Conservation (phyloP, 129 eudicot genomes). For the Oenanthe sinensis region DNA sequence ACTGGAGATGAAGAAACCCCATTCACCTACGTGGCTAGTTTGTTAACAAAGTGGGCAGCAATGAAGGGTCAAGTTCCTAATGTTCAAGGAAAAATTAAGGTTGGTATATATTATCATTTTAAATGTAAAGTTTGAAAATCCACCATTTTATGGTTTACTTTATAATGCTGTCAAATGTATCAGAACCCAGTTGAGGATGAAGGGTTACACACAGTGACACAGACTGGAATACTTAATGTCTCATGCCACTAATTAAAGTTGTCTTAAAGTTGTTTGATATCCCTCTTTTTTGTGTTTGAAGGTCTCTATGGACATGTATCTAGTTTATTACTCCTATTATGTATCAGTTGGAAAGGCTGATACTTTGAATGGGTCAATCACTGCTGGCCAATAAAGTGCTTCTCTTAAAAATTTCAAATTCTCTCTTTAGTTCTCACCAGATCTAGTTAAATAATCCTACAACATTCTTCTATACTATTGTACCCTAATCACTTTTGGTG, state of each 20-base stretch:
- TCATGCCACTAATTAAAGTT: not conserved
- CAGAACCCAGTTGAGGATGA: not conserved
- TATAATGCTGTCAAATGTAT: not conserved
- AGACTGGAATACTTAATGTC: not conserved
- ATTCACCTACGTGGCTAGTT: conserved; percentile 65
- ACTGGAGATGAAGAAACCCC: conserved; percentile 47
- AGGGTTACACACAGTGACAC: not conserved
- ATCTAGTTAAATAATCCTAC: not conserved
- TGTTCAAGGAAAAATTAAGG: conserved; percentile 87
- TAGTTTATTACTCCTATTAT: not conserved
- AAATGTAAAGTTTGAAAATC: not conserved
- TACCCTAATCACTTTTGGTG: not conserved
- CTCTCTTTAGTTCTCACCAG: not conserved
- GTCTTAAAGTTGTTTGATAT: not conserved
- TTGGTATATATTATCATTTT: conserved; percentile 12
- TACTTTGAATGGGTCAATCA: not conserved
- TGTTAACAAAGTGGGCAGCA: conserved; percentile 48
- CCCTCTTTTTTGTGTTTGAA: not conserved
- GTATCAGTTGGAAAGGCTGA: not conserved
- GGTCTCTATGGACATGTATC: not conserved
- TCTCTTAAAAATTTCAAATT: not conserved
- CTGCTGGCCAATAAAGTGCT: not conserved
- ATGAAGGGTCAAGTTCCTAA: conserved; percentile 27
- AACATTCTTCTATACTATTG: not conserved
- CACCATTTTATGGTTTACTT: not conserved